Evolutionary conservation across 1,284 basidiomycete species (phyloP).

Genomic region (Mycena citricolor): DNA sequence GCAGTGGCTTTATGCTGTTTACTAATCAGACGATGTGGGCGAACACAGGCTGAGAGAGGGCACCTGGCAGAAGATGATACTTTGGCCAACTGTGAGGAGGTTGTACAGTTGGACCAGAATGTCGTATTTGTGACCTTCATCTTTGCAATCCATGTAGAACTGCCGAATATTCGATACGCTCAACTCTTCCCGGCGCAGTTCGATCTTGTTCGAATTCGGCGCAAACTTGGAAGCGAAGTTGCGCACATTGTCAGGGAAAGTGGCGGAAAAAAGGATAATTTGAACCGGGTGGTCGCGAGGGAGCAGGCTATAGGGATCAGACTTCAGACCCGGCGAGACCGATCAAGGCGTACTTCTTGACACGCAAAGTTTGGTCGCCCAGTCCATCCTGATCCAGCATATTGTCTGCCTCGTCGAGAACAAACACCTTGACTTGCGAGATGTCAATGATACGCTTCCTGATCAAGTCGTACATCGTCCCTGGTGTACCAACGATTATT

Average conservation of each 20-base stretch:
- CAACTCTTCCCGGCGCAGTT: constrained; percentile 92
- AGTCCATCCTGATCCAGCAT: constrained; percentile 97
- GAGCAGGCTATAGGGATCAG: constrained; percentile 51
- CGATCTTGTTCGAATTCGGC: constrained; percentile 94
- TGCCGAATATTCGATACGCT: constrained; percentile 95
- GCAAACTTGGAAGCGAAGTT: constrained; percentile 91
- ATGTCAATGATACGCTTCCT: constrained; percentile 71
- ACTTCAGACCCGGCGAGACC: neutral
- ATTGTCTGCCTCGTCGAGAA: constrained; percentile 98
- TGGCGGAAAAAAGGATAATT: constrained; percentile 97
- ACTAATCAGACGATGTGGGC: constrained; percentile 11
- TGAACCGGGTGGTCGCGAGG: constrained; percentile 65
- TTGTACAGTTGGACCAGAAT: constrained; percentile 91
- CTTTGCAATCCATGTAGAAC: constrained; percentile 94
- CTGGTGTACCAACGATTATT: constrained; percentile 94
- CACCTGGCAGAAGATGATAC: constrained; percentile 95
- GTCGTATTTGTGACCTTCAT: constrained; percentile 94
- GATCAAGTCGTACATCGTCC: constrained; percentile 89
- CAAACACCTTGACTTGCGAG: constrained; percentile 86
- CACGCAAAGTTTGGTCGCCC: constrained; percentile 93
- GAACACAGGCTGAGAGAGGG: constrained; percentile 10
- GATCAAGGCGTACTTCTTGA: constrained; percentile 80
- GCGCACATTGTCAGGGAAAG: constrained; percentile 93
- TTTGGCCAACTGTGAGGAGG: constrained; percentile 92
- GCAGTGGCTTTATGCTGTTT: constrained; percentile 90